Evolutionary conservation across 1,284 basidiomycete genomes (phyloP), one percentile per base, ranked within the genome.

Genomic region (Athelia sp.): DNA sequence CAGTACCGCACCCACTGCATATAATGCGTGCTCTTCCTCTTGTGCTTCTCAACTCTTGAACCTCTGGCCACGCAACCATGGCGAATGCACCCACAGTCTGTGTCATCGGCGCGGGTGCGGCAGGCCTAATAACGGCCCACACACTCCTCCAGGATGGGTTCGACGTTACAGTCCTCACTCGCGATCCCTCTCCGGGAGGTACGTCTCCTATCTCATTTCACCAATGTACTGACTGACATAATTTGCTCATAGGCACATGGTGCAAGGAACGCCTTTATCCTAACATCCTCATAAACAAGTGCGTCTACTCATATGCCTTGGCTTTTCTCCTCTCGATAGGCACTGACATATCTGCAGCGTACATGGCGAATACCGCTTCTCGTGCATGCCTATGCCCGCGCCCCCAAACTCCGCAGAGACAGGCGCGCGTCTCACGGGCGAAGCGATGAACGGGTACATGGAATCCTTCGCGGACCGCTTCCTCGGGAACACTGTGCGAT

Each of bases 341-440:
- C n/a, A n/a, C n/a, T n/a, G n/a, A n/a, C 26, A n/a, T 31, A 14
- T 40, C n/a, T 29, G 1, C 52, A 84, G 82, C 53, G 79, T 83
- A 3, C 73, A 82, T 54, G 81, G 81, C 3, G 78, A 83, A 57
- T 81, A 74, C 52, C 56, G 69, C 4, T 81, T 84, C 58, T 82
- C 82, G 3, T 52, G 70, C 0, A 53, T 80, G 36, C 61, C 69
- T 0, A 82, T 82, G 80, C 67, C 71, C 2, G 57, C 64, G 9
- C 74, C 74, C 3, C 23, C 52, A 8, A 49, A 66, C 21, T 51
- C 66, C 8, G 55, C 49, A 14, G 54, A 62, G 43, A 68, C 62
- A 0, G 73, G 72, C 1, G 74, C 71, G 1, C 71, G 75, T 1
- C 67, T 81, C 17, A 69, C 68, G 4, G 82, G 81, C 8, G 61